A percentile compares a stretch with the other conserved stretches of the same genome.
These are phyloP conservation scores for Hortiboletus rubellus DNA, from an alignment of 1,284 basidiomycete genomes.

Conservation along the genomic window DNA sequence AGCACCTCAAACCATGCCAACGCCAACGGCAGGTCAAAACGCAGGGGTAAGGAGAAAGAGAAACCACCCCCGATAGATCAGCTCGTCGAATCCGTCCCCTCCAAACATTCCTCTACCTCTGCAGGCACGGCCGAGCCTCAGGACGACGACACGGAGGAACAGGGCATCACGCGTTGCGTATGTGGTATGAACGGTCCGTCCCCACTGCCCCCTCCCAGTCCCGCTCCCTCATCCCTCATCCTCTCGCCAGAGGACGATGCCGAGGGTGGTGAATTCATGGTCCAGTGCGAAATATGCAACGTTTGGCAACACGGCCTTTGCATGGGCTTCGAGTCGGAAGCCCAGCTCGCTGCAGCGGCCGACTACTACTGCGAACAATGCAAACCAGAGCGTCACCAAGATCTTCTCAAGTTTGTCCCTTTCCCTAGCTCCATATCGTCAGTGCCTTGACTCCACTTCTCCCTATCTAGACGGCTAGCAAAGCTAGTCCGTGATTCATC, in stretches of 20 bases:
- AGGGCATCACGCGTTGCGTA: conserved; percentile 89
- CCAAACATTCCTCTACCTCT: conserved; percentile 36
- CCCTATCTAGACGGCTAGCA: conserved; percentile 57
- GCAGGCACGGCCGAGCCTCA: conserved; percentile 41
- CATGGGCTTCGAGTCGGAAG: conserved; percentile 90
- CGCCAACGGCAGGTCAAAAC: conserved; percentile 39
- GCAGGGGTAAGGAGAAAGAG: conserved; percentile 39
- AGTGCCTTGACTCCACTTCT: conserved; percentile 11
- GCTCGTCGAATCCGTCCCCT: conserved; percentile 22
- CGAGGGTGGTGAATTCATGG: conserved; percentile 88
- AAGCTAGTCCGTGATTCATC: conserved; percentile 66
- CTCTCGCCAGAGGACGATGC: conserved; percentile 64
- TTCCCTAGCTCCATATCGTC: conserved; percentile 3
- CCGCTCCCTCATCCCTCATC: conserved; percentile 23
- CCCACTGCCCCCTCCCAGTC: conserved; percentile 6
- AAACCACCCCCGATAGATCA: conserved; percentile 29
- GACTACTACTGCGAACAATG: conserved; percentile 95
- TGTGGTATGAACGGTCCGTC: conserved; percentile 85
- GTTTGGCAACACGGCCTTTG: conserved; percentile 98
- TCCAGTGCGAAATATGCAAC: conserved; percentile 95
- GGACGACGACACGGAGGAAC: conserved; percentile 67
- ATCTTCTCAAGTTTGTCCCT: conserved; percentile 68
- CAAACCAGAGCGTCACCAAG: conserved; percentile 81
- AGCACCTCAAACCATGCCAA: conserved; percentile 39
- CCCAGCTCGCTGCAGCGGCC: conserved; percentile 76